These are phyloP conservation scores for Epichloe sp. DNA, from an alignment of 2,329 filamentous ascomycete genomes.

Conservation along the genomic window DNA sequence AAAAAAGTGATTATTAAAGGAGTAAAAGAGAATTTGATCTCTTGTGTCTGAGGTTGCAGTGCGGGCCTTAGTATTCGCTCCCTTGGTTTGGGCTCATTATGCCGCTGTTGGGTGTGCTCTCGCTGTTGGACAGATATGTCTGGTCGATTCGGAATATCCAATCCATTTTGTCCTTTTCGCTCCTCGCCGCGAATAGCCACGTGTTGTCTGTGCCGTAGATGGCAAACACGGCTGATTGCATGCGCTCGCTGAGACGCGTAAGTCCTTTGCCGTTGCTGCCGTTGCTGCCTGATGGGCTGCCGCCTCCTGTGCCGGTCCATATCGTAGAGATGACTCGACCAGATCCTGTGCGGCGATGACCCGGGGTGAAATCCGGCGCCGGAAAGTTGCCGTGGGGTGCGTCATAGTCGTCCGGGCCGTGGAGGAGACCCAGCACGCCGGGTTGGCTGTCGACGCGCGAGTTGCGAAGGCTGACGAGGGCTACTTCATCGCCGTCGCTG, in stretches of 20 bases:
- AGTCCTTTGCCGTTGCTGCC: slow-evolving; percentile 26
- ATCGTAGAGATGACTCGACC: slow-evolving; percentile 42
- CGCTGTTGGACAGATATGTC: slow-evolving; percentile 43
- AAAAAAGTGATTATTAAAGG: not conserved
- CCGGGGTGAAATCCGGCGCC: slow-evolving; percentile 26
- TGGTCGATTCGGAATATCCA: slow-evolving; percentile 96
- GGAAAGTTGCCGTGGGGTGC: slow-evolving; percentile 19
- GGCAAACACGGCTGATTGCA: slow-evolving; percentile 71
- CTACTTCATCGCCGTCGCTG: slow-evolving; percentile 78
- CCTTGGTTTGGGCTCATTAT: slow-evolving; percentile 21
- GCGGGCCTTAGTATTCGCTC: slow-evolving; percentile 16
- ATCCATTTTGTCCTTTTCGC: slow-evolving; percentile 84
- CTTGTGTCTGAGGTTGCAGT: not conserved
- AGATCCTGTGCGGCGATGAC: slow-evolving; percentile 36
- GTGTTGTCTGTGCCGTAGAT: slow-evolving; percentile 91
- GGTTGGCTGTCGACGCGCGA: slow-evolving; percentile 87
- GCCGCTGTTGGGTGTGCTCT: slow-evolving; percentile 26
- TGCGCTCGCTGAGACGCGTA: slow-evolving; percentile 41
- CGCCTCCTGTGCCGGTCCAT: slow-evolving; percentile 35
- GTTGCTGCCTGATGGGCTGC: slow-evolving; percentile 4
- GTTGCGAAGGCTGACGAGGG: slow-evolving; percentile 77
- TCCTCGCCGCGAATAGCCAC: slow-evolving; percentile 83
- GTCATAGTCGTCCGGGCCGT: slow-evolving; percentile 30
- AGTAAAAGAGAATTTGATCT: not conserved
- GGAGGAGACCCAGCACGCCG: slow-evolving; percentile 67